Evolutionary conservation across 208 protist genomes (phyloP).

Genomic region (Trypanosomatidae sp.): DNA sequence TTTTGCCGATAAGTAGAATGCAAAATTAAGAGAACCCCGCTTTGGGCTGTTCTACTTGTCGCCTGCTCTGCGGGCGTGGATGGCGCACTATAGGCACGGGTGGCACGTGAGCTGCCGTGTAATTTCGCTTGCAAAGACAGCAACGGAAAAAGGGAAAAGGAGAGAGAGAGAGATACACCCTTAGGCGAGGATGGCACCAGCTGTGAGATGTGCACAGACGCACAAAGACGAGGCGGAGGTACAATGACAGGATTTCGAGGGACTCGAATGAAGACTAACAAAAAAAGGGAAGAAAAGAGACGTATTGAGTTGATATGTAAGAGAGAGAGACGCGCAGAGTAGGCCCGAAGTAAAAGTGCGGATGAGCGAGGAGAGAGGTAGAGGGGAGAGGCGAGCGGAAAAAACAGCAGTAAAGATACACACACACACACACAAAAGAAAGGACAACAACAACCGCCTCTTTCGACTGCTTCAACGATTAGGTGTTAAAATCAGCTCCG

Average conservation of each 20-base stretch:
- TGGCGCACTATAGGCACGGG: neutral
- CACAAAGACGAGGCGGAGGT: neutral
- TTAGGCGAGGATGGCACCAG: neutral
- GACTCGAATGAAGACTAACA: neutral
- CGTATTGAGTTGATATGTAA: neutral
- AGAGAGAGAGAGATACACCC: neutral
- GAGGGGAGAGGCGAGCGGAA: neutral
- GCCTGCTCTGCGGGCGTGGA: neutral
- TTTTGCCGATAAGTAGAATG: neutral
- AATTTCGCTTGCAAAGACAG: neutral
- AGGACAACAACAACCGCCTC: neutral
- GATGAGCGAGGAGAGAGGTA: neutral
- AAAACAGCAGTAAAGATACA: neutral
- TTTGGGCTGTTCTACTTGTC: neutral
- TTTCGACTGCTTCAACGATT: neutral
- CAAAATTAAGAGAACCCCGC: neutral
- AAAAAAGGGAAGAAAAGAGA: neutral
- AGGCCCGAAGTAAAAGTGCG: too few species aligned
- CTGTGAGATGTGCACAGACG: neutral
- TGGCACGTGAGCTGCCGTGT: neutral
- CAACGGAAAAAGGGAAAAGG: neutral
- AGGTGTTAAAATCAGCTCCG: neutral
- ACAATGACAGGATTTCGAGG: neutral
- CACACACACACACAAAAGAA: too few species aligned
- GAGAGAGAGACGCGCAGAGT: neutral